A percentile compares a stretch with the other conserved stretches of the same genome.
phyloP scores from a whole-genome alignment of 139 green algal species.

The Bryopsis sp. region DNA sequence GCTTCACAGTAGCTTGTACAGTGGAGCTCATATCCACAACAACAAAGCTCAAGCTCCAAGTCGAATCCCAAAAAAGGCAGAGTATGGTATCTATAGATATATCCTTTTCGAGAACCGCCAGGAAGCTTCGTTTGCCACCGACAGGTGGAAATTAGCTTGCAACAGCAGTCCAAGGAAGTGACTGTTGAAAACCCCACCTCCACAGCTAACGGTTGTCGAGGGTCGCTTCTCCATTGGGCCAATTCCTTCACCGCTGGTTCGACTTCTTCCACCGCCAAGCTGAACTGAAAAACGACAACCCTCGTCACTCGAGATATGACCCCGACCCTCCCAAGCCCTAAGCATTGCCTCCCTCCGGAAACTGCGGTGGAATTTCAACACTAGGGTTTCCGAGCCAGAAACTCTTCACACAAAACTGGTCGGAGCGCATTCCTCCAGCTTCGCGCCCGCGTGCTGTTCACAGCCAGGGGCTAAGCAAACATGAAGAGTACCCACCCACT shows the following conservation, averaged over 20 bases:
- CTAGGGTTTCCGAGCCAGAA: background rate
- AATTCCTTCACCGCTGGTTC: conserved; percentile 26
- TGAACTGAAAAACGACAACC: conserved; percentile 39
- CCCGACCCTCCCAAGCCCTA: background rate
- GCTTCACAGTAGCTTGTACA: too few relatives aligned
- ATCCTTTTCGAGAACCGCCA: too few relatives aligned
- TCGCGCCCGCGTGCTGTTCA: background rate
- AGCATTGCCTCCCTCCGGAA: background rate
- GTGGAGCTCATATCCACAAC: too few relatives aligned
- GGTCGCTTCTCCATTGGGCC: conserved; percentile 34
- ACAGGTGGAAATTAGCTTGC: too few relatives aligned
- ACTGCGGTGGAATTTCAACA: background rate
- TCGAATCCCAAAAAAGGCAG: too few relatives aligned
- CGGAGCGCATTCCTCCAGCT: background rate
- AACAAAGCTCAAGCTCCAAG: too few relatives aligned
- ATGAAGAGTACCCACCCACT: conserved; percentile 18
- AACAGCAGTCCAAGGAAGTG: too few relatives aligned
- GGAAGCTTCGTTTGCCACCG: too few relatives aligned
- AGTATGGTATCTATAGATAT: too few relatives aligned
- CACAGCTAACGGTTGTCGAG: conserved; percentile 28
- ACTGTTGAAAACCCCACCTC: conserved; percentile 34
- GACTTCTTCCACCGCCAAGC: conserved; percentile 45
- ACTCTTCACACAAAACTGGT: too few relatives aligned
- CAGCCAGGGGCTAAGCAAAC: background rate
- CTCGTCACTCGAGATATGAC: too few relatives aligned